Evolutionary conservation across 306 rosid species (phyloP).

Genomic region (Fagus sylvatica): DNA sequence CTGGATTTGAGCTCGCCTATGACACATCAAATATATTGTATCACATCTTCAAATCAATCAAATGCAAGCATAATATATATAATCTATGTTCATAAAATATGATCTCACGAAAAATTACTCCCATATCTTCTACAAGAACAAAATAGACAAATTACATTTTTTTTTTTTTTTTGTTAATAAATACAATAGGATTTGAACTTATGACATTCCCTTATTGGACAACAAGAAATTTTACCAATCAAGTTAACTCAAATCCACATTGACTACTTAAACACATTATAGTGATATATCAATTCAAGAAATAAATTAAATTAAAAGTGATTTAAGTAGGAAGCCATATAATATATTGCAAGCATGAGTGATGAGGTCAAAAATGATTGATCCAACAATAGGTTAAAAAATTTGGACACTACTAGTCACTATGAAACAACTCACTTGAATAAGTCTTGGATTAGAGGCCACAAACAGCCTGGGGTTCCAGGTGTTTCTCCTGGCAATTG

Average conservation of each 20-base stretch:
- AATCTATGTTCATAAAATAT: neutral
- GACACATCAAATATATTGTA: slow-evolving; percentile 12
- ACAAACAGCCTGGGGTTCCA: slow-evolving; percentile 41
- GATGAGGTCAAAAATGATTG: neutral
- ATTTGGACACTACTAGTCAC: too few species aligned
- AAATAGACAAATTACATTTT: too few species aligned
- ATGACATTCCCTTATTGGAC: too few species aligned
- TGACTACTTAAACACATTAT: too few species aligned
- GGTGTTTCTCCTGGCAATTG: slow-evolving; percentile 39
- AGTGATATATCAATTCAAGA: too few species aligned
- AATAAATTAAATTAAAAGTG: neutral
- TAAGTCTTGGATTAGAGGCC: slow-evolving; percentile 44
- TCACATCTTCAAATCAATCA: neutral
- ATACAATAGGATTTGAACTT: too few species aligned
- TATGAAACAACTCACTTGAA: slow-evolving; percentile 41
- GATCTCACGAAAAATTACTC: too few species aligned
- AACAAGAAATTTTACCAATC: too few species aligned
- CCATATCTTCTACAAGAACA: too few species aligned
- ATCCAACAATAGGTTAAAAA: neutral
- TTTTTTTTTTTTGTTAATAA: too few species aligned
- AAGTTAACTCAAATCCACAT: too few species aligned
- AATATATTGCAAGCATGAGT: too few species aligned
- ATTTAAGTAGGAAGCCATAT: neutral
- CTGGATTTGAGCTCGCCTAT: slow-evolving; percentile 40
- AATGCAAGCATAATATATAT: neutral